These are phyloP conservation scores for Termitomyces sp. DNA, from an alignment of 768 basidiomycete genomes.

Conservation along the genomic window DNA sequence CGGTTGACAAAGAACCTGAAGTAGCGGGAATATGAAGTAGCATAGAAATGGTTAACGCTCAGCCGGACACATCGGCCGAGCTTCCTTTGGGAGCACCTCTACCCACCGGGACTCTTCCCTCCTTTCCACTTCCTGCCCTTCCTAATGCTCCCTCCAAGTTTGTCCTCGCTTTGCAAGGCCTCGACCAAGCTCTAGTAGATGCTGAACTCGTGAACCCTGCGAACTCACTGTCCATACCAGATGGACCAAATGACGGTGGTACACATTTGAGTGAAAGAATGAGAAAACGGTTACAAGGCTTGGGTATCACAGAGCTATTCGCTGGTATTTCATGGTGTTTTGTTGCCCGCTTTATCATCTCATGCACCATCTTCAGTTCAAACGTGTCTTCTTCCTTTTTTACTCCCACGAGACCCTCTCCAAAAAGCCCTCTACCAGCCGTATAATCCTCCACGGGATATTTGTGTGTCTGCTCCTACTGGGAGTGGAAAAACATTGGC, in stretches of 20 bases:
- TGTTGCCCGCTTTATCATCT: background rate
- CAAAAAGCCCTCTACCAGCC: conserved; percentile 59
- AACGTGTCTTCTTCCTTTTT: conserved; percentile 79
- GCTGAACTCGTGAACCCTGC: conserved; percentile 68
- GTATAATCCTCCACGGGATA: conserved; percentile 66
- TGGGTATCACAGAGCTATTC: conserved; percentile 85
- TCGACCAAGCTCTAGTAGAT: conserved; percentile 68
- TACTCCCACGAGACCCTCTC: conserved; percentile 31
- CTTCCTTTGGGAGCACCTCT: conserved; percentile 16
- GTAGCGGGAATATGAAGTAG: no score
- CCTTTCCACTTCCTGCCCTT: conserved; percentile 64
- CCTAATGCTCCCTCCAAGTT: conserved; percentile 70
- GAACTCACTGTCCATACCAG: conserved; percentile 36
- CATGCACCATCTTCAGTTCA: conserved; percentile 59
- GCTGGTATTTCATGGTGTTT: conserved; percentile 54
- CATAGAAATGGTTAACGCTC: background rate
- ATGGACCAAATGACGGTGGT: conserved; percentile 36
- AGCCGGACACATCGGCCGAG: background rate
- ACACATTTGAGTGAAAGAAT: conserved; percentile 59
- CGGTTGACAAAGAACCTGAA: no score
- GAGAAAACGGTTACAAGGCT: conserved; percentile 59
- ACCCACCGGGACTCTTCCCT: conserved; percentile 44
- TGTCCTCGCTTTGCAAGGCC: conserved; percentile 71
- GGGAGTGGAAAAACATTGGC: conserved; percentile 97
- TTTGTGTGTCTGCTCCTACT: conserved; percentile 95